Evolutionary conservation across 306 rosid genomes (phyloP).

Genomic region (Senna siamea): DNA sequence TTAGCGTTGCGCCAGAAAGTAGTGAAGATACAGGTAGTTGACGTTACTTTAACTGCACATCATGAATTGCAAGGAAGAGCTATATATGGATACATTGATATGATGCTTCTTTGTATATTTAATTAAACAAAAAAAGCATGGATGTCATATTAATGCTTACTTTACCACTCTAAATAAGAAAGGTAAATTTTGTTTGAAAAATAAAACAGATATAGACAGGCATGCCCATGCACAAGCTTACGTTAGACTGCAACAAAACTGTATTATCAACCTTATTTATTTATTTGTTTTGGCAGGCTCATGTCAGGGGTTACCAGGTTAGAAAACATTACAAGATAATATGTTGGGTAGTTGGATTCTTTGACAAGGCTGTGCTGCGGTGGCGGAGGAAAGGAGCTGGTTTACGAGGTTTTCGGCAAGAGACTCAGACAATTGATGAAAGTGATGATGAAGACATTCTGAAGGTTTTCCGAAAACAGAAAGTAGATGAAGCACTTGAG

Average conservation of each 20-base stretch:
- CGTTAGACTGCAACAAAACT: slow-evolving; percentile 19
- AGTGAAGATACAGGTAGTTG: slow-evolving; percentile 86
- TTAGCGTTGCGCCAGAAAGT: slow-evolving; percentile 79
- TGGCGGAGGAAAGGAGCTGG: slow-evolving; percentile 91
- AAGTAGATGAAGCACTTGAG: slow-evolving; percentile 68
- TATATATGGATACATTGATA: slow-evolving; percentile 13
- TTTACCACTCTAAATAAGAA: neutral
- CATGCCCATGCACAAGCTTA: slow-evolving; percentile 8
- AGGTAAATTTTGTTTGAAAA: neutral
- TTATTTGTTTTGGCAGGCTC: slow-evolving; percentile 67
- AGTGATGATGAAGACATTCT: slow-evolving; percentile 88
- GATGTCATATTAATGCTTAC: neutral
- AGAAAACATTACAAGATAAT: slow-evolving; percentile 78
- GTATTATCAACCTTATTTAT: slow-evolving; percentile 16
- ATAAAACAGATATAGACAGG: neutral
- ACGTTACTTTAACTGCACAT: slow-evolving; percentile 23
- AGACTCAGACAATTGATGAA: slow-evolving; percentile 49
- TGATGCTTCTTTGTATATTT: slow-evolving; percentile 1
- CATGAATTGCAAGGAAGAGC: slow-evolving; percentile 20
- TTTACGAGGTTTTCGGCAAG: slow-evolving; percentile 65
- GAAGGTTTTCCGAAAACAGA: slow-evolving; percentile 78
- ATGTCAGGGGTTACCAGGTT: slow-evolving; percentile 85
- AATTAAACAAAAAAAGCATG: too few species aligned
- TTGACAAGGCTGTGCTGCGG: slow-evolving; percentile 85
- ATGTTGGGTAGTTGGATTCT: slow-evolving; percentile 90